A percentile compares a stretch with the other conserved stretches of the same genome.
phyloP scores from a whole-genome alignment of 2,329 filamentous ascomycete species.

The Phaeosphaeria sp. region DNA sequence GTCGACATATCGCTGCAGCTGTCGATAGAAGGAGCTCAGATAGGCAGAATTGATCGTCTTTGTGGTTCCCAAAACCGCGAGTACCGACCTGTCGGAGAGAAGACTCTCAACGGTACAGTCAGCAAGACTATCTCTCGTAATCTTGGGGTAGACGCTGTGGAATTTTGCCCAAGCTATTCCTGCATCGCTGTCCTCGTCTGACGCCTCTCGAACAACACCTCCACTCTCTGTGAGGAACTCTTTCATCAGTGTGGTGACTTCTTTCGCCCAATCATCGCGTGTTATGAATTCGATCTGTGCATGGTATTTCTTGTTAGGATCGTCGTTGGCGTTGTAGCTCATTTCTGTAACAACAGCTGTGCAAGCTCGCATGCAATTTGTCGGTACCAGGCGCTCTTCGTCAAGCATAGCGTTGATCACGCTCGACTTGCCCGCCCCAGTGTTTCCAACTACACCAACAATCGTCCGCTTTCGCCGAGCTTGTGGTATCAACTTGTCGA shows the following conservation, averaged over 20 bases:
- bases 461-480: constrained; percentile 53
- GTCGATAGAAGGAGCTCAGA: constrained; percentile 52
- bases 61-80: constrained; percentile 55
- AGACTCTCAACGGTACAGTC: constrained; percentile 50
- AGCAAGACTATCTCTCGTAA: constrained; percentile 50
- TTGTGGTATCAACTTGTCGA: constrained; percentile 51
- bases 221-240: constrained; percentile 56
- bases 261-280: constrained; percentile 58
- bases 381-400: constrained; percentile 63
- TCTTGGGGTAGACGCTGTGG: constrained; percentile 55
- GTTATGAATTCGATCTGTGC: constrained; percentile 66
- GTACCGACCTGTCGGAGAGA: constrained; percentile 50
- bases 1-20: constrained; percentile 61
- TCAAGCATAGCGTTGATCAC: constrained; percentile 69
- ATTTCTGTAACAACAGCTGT: constrained; percentile 69
- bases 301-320: constrained; percentile 52
- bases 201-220: constrained; percentile 45
- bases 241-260: constrained; percentile 57
- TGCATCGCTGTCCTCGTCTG: constrained; percentile 55
- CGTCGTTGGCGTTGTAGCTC: constrained; percentile 58
- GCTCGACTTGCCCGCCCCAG: constrained; percentile 67
- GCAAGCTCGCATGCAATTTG: constrained; percentile 67
- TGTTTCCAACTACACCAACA: constrained; percentile 67
- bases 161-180: constrained; percentile 60
- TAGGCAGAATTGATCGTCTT: constrained; percentile 48